Evolutionary conservation across 2,329 filamentous ascomycete genomes (phyloP), one percentile per base, ranked within the genome.

Genomic region (Shiraia bambusicola): DNA sequence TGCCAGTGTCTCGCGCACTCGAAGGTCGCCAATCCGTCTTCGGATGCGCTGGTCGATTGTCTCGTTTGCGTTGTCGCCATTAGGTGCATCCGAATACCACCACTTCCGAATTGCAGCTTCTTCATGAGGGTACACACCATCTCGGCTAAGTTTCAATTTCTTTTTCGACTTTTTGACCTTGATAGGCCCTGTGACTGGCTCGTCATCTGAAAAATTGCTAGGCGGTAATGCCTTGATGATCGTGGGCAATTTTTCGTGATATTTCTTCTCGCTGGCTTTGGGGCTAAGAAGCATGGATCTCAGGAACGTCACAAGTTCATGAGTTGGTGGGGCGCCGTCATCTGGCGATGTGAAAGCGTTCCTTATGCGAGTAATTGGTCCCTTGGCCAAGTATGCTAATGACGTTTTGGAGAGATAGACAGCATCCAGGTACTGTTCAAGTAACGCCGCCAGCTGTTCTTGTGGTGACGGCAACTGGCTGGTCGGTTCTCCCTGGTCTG

Each of bases 311-410:
- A 86, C 75, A 13, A 91, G 71, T 35, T 88, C 80, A 16, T 72
- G 70, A 66, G 84, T 81, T 28, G 82, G 75, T 14, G 84, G 69
- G 15, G 76, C 79, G 6, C 77, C 72, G 61, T 84, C 80, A 37
- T 79, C 78, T 47, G 82, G 78, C 11, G 82, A 69, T 42, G 83
- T 80, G 49, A 88, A 88, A 11, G 83, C 79, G 33, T 84, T 85
- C 45, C 87, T 80, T 32, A 86, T 84, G 54, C 87, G 79, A 31
- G 87, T 88, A 14, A 93, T 72, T 1, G 88, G 86, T 1, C 87
- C 88, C 71, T 93, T 93, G 14, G 84, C 84, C 67, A 92, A 91
- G 66, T 91, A 93, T 43, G 87, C 87, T 42, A 92, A 71, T 3
- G 87, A 88, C 25, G 86, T 87, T 77, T 87, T 69, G 7, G 64